Conservation (phyloP, 129 eudicot species). For the Artemisia argyi region DNA sequence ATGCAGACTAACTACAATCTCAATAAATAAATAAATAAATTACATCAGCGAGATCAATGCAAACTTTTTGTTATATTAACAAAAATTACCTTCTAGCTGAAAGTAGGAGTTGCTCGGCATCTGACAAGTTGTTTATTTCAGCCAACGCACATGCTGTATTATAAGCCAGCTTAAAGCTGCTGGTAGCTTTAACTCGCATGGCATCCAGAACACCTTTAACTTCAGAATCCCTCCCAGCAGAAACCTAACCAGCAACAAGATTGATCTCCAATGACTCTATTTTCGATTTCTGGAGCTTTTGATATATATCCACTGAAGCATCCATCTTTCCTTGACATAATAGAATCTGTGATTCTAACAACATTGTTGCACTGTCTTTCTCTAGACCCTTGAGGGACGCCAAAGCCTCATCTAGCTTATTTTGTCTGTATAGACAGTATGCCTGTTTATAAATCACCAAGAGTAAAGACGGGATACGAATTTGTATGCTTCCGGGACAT, state of each 20-base stretch:
- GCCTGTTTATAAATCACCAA: constrained; percentile 49
- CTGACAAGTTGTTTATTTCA: constrained; percentile 61
- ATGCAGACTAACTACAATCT: background rate
- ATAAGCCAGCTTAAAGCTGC: constrained; percentile 86
- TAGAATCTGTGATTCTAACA: constrained; percentile 83
- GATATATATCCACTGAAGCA: constrained; percentile 73
- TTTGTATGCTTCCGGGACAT: background rate
- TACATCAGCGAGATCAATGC: constrained; percentile 14
- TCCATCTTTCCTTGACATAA: constrained; percentile 78
- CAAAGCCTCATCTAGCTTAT: constrained; percentile 83
- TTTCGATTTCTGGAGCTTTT: constrained; percentile 73
- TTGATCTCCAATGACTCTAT: constrained; percentile 72
- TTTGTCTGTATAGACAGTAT: constrained; percentile 83
- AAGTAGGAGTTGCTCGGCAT: constrained; percentile 93
- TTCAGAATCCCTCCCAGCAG: constrained; percentile 82
- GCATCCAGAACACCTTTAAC: constrained; percentile 72
- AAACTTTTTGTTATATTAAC: background rate
- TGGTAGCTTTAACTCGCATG: constrained; percentile 73
- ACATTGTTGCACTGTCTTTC: constrained; percentile 52
- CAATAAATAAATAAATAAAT: too few relatives aligned
- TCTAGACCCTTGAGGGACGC: constrained; percentile 59
- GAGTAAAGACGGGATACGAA: background rate
- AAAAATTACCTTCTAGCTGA: constrained; percentile 72
- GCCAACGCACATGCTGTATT: constrained; percentile 82
- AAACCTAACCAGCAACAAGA: constrained; percentile 83